These are phyloP conservation scores for Bryoerythrophyllum caledonicum DNA, from an alignment of 225 moss, liverwort and hornwort species.

Conservation along the genomic window DNA sequence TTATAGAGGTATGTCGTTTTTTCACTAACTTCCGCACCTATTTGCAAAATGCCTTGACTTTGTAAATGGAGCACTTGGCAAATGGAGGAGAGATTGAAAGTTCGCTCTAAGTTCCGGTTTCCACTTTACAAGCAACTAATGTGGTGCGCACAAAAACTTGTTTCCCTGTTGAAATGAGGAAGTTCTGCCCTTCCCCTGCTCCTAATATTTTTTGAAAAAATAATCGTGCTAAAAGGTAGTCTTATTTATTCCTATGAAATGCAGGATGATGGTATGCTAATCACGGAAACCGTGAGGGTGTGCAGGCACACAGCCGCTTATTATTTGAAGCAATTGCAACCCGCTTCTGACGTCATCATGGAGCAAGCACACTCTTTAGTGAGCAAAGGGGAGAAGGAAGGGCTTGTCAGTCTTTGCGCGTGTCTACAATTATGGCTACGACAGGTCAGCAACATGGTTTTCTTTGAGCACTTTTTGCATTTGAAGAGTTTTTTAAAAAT, in stretches of 20 bases:
- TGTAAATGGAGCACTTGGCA: constrained; percentile 48
- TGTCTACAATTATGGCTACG: constrained; percentile 48
- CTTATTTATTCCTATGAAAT: constrained; percentile 16
- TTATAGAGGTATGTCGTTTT: constrained; percentile 15
- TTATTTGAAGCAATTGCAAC: constrained; percentile 48
- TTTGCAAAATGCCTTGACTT: constrained; percentile 37
- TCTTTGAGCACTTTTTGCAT: background rate
- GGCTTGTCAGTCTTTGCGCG: constrained; percentile 46
- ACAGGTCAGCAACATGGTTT: constrained; percentile 34
- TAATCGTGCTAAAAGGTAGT: constrained; percentile 20
- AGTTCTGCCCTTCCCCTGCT: background rate
- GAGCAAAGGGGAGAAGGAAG: constrained; percentile 57
- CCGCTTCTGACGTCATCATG: constrained; percentile 18
- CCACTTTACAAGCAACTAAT: constrained; percentile 67
- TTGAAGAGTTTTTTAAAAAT: background rate
- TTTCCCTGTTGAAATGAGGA: constrained; percentile 8
- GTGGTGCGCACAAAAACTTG: constrained; percentile 45
- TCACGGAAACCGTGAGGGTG: constrained; percentile 29
- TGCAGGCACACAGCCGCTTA: constrained; percentile 62
- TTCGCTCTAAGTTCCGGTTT: constrained; percentile 61
- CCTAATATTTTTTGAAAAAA: background rate
- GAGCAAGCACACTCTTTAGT: constrained; percentile 23
- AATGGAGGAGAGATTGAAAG: constrained; percentile 77
- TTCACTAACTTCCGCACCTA: background rate
- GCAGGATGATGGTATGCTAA: constrained; percentile 37